Evolutionary conservation across 805 yeast species (phyloP).

Genomic region (Nakazawaea ambrosiae): DNA sequence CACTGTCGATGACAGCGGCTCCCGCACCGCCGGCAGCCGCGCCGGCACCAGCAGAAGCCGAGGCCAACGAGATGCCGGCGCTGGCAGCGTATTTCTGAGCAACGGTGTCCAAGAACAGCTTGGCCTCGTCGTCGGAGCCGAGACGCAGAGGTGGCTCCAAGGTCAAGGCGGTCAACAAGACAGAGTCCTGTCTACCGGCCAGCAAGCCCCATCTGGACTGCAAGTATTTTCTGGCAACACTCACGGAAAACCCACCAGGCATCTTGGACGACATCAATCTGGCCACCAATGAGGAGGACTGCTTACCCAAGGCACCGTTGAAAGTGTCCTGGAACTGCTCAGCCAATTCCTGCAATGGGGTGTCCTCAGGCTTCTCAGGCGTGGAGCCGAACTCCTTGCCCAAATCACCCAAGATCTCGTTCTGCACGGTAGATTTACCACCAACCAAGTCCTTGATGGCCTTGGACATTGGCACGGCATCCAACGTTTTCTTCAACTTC

Average conservation of each 20-base stretch:
- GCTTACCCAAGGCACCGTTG: constrained; percentile 87
- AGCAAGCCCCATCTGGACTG: constrained; percentile 91
- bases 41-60: constrained; percentile 48
- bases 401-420: constrained; percentile 96
- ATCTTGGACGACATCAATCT: constrained; percentile 93
- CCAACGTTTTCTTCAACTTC: constrained; percentile 87
- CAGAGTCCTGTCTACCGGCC: constrained; percentile 90
- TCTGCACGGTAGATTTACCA: constrained; percentile 98
- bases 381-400: constrained; percentile 98
- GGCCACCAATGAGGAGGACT: constrained; percentile 80
- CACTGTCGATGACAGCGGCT: constrained; percentile 88
- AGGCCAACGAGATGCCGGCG: constrained; percentile 70
- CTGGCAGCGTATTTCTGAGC: constrained; percentile 81
- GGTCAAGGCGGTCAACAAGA: constrained; percentile 73
- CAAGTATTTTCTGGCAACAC: constrained; percentile 87
- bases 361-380: constrained; percentile 98
- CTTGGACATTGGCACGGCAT: constrained; percentile 78
- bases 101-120: constrained; percentile 73
- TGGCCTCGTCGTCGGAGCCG: constrained; percentile 82
- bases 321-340: constrained; percentile 91
- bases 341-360: constrained; percentile 92
- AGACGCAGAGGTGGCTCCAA: constrained; percentile 89
- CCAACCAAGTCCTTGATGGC: constrained; percentile 96
- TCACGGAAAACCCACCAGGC: constrained; percentile 98
- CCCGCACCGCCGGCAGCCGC: constrained; percentile 57